Evolutionary conservation across 371 early-diverging fungal genomes (phyloP), one percentile per base, ranked within the genome.

Genomic region (Gilbertella persicaria): DNA sequence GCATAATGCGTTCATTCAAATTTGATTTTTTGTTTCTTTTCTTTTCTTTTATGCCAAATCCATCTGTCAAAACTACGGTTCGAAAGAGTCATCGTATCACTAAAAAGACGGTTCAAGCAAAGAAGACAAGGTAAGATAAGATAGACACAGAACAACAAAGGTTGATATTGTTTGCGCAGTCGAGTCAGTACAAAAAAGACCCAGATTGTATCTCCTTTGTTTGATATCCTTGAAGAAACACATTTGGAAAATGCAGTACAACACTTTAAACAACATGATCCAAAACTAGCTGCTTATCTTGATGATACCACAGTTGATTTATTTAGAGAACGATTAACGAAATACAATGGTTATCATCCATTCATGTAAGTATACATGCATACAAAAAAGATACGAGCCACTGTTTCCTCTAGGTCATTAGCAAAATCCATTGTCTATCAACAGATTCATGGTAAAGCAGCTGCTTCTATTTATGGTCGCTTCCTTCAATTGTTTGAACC

Each of bases 391-490:
- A 13, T 12, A 33, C 33, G 10, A 33, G 13, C 10, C 33, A n/a
- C n/a, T n/a, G n/a, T n/a, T n/a, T n/a, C 33, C 2, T 33, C 13
- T 30, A 67, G 73, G 16, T 58, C 67, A 17, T 45, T 78, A 1
- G 46, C 71, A 14, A 52, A 55, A 8, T 48, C 77, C 7, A 82
- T 84, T 30, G 65, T 84, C 8, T 80, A 73, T 50, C 84, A 84
- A 48, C 82, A 82, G 57, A 66, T 82, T 6, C 58, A 71, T 50
- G 83, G 83, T 2, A 73, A 75, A 25, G 82, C 76, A 1, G 82
- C 79, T 9, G 44, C 66, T 7, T 53, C 74, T 2, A 80, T 80
- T 38, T 50, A 61, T n/a, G 43, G 49, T 2, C 59, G 67, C 2
- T 81, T 79, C 39, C 19, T 84, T 5, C 43, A 55, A 8, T 53